Conservation (phyloP, 2,329 filamentous ascomycete species). For the Epicoccum nigrum region DNA sequence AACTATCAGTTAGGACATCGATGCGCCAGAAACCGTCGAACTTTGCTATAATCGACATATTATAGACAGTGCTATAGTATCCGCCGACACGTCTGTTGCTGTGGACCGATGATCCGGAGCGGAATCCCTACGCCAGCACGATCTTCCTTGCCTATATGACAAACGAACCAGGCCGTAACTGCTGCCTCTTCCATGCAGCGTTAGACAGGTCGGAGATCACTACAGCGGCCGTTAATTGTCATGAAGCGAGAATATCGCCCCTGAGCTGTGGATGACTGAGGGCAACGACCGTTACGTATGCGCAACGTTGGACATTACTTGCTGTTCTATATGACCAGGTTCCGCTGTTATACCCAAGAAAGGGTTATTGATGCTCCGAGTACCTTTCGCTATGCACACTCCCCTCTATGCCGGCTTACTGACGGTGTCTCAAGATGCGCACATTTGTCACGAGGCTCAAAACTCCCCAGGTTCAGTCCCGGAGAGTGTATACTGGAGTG, state of each 20-base stretch:
- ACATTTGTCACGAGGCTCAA: no score
- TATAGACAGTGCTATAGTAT: not conserved
- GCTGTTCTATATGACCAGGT: not conserved
- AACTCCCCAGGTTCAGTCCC: not conserved
- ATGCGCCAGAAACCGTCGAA: no score
- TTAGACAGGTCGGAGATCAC: not conserved
- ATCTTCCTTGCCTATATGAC: not conserved
- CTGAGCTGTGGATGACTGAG: constrained; percentile 9
- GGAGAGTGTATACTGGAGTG: not conserved
- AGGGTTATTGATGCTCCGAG: constrained; percentile 1
- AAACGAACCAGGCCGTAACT: not conserved
- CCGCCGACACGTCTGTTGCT: not conserved
- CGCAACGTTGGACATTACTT: constrained; percentile 10
- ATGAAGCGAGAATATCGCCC: not conserved
- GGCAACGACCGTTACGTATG: constrained; percentile 2
- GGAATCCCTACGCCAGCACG: not conserved
- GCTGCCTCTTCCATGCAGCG: not conserved
- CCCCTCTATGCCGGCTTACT: not conserved
- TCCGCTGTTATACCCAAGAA: not conserved
- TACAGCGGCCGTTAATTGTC: not conserved
- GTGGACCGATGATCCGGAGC: not conserved
- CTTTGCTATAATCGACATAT: not conserved
- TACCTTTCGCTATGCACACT: not conserved
- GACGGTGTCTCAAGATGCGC: not conserved
- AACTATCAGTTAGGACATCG: no score